Evolutionary conservation across 1,284 basidiomycete genomes (phyloP).

Genomic region (Rhodofomes roseus): DNA sequence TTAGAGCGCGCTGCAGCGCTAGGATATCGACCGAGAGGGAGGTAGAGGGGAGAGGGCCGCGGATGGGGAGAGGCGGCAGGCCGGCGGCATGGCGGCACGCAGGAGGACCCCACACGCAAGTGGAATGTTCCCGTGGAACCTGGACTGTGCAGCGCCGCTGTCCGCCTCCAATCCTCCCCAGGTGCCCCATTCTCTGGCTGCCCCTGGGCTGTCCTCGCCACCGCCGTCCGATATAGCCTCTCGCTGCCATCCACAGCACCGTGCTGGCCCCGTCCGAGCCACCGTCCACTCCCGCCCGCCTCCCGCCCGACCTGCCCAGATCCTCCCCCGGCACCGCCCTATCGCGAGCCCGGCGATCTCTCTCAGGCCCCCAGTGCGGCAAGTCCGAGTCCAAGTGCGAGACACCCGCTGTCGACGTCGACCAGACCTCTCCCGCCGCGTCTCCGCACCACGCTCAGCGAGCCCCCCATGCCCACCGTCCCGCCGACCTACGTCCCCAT

Average conservation of each 20-base stretch:
- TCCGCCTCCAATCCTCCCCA: too few relatives aligned
- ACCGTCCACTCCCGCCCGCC: not conserved
- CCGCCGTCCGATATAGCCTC: too few relatives aligned
- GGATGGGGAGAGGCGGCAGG: too few relatives aligned
- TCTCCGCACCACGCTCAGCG: not conserved
- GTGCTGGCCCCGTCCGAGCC: not conserved
- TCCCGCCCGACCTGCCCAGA: not conserved
- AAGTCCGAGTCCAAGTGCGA: not conserved
- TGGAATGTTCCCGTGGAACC: too few relatives aligned
- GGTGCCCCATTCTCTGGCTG: too few relatives aligned
- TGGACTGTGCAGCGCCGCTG: too few relatives aligned
- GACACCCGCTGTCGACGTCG: not conserved
- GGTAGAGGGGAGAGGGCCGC: too few relatives aligned
- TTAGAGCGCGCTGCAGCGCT: too few relatives aligned
- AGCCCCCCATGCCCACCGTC: constrained; percentile 17
- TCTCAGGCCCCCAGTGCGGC: not conserved
- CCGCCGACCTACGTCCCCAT: constrained; percentile 10
- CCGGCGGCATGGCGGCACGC: too few relatives aligned
- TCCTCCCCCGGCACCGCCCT: not conserved
- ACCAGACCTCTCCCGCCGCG: not conserved
- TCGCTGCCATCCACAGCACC: not conserved
- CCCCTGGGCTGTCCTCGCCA: too few relatives aligned
- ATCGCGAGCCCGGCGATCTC: not conserved
- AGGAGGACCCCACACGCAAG: too few relatives aligned
- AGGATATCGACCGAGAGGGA: too few relatives aligned